Base-by-base conservation (phyloP, 164 flowering plant genomes). In the Hamamelis virginiana region DNA sequence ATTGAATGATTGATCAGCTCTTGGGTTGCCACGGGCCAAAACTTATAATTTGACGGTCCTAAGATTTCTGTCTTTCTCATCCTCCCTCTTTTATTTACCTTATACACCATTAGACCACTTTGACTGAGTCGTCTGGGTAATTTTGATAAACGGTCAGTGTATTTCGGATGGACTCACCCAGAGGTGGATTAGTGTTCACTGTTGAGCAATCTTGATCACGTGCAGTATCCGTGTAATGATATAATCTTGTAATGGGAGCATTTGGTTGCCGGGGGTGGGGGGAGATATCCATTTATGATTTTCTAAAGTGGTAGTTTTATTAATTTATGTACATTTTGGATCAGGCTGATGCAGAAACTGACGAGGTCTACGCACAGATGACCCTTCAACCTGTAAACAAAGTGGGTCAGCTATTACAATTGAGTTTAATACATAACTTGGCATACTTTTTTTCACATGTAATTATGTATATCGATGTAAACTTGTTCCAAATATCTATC, bases 311-410 rank as follows among this genome's bases (percentile, higher is more conserved):
- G 15, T 38, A 41, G 28, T n/a, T 65, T 33, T 21, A 60, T 19
- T 13, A 12, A 27, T 26, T 26, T 50, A 43, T 72, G 13, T 45
- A 59, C 21, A 22, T 55, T 48, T 69, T 81, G 46, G 44, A 66
- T 62, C 85, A 94, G 98, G 98, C 98, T 82, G 98, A 94, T 80
- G 63, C 78, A 16, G 98, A 94, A 82, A 91, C 93, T 11, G 98
- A 94, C 76, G 98, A 94, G 78, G 97, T 94, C 47, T 94, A 91
- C 76, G 96, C 98, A 14, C 96, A 94, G 79, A 91, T 94, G 98
- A 90, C 95, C 38, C 97, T 94, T 72, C 97, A 90, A 75, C 98
- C 98, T 60, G 96, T 94, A 65, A 89, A 69, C 80, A 91, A 89
- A 80, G 96, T 92, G 84, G 69, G 89, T 79, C 73, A 64, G 72